Evolutionary conservation across 805 yeast species (phyloP).

Genomic region (Brettanomyces nanus): DNA sequence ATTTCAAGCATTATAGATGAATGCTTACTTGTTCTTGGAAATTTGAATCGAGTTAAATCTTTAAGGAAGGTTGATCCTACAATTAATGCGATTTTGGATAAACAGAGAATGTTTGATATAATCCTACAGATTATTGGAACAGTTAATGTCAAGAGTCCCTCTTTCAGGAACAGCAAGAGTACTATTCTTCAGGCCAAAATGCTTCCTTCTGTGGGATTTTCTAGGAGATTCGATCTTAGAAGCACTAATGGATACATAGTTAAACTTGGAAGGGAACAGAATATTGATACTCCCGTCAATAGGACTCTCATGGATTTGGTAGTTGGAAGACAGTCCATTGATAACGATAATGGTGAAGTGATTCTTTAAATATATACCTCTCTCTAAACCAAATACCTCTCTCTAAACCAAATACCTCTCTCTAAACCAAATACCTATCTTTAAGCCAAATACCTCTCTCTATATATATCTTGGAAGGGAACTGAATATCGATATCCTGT

Average conservation of each 20-base stretch:
- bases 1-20: constrained; percentile 10
- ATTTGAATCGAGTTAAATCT: constrained; percentile 3
- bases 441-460: too few relatives aligned
- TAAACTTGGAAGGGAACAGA: constrained; percentile 1
- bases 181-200: constrained; percentile 4
- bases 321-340: not conserved
- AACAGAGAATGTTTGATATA: constrained; percentile 9
- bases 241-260: constrained; percentile 4
- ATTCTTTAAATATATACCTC: too few relatives aligned
- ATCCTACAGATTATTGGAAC: constrained; percentile 6
- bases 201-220: not conserved
- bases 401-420: too few relatives aligned
- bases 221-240: not conserved
- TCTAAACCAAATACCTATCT: too few relatives aligned
- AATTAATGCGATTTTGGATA: constrained; percentile 9
- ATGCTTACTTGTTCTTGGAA: constrained; percentile 8
- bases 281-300: constrained; percentile 3
- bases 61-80: constrained; percentile 11
- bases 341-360: not conserved
- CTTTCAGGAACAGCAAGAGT: constrained; percentile 1
- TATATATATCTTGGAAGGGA: too few relatives aligned
- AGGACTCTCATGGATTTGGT: constrained; percentile 1
- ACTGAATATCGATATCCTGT: constrained; percentile 1
- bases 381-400: too few relatives aligned
- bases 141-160: not conserved